Evolutionary conservation across 2,329 filamentous ascomycete species (phyloP), one percentile per base, ranked within the genome.

Genomic region (Thermothelomyces thermophilus): DNA sequence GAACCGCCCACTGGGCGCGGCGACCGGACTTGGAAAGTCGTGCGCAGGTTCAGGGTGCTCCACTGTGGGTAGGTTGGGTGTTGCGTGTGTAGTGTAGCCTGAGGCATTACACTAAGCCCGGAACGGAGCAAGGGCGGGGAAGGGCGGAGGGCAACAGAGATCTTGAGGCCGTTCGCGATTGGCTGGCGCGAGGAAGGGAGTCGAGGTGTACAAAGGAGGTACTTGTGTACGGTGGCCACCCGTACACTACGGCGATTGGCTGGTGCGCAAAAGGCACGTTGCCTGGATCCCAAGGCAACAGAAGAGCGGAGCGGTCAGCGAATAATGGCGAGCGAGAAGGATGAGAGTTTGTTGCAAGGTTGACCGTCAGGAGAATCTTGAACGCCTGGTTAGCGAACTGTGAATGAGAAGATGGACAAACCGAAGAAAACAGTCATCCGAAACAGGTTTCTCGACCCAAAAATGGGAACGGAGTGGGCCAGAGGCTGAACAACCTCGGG

Each of bases 121-220:
- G 48, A 52, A 49, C 48, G 51, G 53, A 51, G 41, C 40, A 48
- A 24, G 50, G 44, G 33, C 16, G 7, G 19, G 16, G 46, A 48
- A 41, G 44, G 46, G 46, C 48, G 50, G 53, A 54, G 53, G 56
- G 47, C 43, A 36, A 46, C 41, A 45, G 50, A 39, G 35, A 22
- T 39, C 31, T 45, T 24, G 33, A 17, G 48, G 13, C 35, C 24
- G 30, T 42, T 39, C 20, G 43, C 17, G 46, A 56, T 56, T 56
- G 54, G 54, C 26, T 40, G 49, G 19, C 17, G n/a, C 8, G 13
- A 39, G 41, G 9, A 7, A 9, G n/a, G 6, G 17, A 37, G 34
- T 14, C 5, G n/a, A 26, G 9, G 9, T 26, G 24, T 26, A 26
- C 24, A n/a, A n/a, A n/a, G n/a, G n/a, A n/a, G n/a, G n/a, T n/a